Base-by-base conservation (phyloP, 805 yeast genomes). In the Candida insectalens region DNA sequence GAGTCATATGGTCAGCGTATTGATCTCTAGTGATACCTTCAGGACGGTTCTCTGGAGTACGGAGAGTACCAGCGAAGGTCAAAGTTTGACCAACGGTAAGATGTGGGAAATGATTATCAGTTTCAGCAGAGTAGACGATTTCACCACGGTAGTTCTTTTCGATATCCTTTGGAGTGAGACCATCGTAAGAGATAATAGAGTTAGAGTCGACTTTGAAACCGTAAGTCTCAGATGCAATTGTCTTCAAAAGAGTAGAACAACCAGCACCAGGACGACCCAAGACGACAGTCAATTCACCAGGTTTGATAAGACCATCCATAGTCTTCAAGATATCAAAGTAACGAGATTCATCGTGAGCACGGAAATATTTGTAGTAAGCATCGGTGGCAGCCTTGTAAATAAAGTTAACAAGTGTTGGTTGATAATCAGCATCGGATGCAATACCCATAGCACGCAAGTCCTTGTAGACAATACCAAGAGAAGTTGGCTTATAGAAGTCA, bases 231-330 rank as follows among this genome's bases (percentile, higher is more conserved):
- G 75, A 51, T 25, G 78, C 60, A 26, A 77, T 61, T 4, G 81
- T 68, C 45, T 77, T 77, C 45, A 78, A 59, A 32, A 77, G 58
- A 0, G 85, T 77, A 3, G 83, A 69, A 52, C 85, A 78, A 42
- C 87, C 85, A n/a, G 84, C 73, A 47, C 89, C 89, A 1, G 89
- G 89, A 55, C 88, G 69, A 37, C 92, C 89, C 30, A 81, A 60
- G 8, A 81, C 85, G 32, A 79, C 80, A 6, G 80, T 68, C 30
- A 79, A 59, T 40, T 76, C 77, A 32, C 85, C 84, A 3, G 83
- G 76, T 33, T 59, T 59, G 36, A 76, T 60, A 4, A 69, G 34
- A 13, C 77, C 85, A 46, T 77, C 82, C 81, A 76, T 75, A 20
- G 79, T 67, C 49, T 75, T 76, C 52, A 71, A 60, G 41, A 71